Percentiles rank a stretch among this genome's conserved stretches.
phyloP scores from a whole-genome alignment of 1,284 basidiomycete genomes.

The Meira nashicola region DNA sequence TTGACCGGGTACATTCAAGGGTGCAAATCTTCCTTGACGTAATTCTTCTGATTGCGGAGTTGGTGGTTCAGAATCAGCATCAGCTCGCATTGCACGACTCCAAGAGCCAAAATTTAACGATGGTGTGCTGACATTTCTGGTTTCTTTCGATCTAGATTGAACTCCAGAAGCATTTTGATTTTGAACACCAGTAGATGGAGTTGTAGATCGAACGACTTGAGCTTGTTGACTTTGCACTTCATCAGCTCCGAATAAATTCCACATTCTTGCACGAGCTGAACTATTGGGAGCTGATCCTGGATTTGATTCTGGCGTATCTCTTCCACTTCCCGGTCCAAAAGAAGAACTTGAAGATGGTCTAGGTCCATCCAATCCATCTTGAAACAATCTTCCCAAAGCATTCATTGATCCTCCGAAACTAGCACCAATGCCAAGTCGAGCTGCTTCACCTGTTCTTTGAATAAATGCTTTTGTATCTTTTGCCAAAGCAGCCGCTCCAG shows the following conservation, averaged over 20 bases:
- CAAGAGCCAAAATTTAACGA: slow-evolving; percentile 12
- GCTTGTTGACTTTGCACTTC: slow-evolving; percentile 1
- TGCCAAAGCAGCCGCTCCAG: slow-evolving; percentile 37
- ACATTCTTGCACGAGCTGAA: slow-evolving; percentile 6
- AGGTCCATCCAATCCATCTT: slow-evolving; percentile 46
- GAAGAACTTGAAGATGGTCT: slow-evolving; percentile 21
- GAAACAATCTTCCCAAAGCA: slow-evolving; percentile 44
- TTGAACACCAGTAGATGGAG: not conserved
- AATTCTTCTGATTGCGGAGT: slow-evolving; percentile 13
- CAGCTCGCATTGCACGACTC: slow-evolving; percentile 11
- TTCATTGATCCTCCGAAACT: slow-evolving; percentile 40
- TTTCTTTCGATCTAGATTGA: not conserved
- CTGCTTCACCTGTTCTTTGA: slow-evolving; percentile 49
- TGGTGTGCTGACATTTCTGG: not conserved
- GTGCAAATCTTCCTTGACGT: slow-evolving; percentile 12
- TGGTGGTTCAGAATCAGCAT: slow-evolving; percentile 15
- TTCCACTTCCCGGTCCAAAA: not conserved
- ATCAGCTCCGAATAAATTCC: slow-evolving; percentile 10
- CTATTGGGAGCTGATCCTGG: not conserved
- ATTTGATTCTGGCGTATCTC: not conserved
- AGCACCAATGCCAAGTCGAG: slow-evolving; percentile 29
- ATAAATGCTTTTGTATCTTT: slow-evolving; percentile 50
- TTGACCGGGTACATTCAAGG: not conserved
- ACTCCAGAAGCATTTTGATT: not conserved
- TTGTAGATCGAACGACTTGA: not conserved